Base-by-base conservation (phyloP, 352 stramenopile species). In the Phytophthora lateralis region DNA sequence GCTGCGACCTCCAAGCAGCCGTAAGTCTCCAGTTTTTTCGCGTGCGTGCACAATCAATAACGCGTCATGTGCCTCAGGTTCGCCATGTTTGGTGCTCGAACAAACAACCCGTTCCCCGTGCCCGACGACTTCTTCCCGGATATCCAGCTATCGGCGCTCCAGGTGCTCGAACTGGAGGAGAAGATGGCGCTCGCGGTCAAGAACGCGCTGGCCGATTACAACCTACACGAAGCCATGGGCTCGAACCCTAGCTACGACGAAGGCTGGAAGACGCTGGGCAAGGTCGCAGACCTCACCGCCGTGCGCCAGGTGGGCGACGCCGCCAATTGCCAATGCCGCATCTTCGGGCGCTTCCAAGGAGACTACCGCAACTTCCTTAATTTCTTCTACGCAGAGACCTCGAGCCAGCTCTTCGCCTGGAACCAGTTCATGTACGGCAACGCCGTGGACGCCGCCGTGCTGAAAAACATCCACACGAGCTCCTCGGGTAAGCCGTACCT, bases 391-490 rank as follows among this genome's bases (percentile, higher is more conserved):
- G 63, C 79, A 12, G 78, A 88, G 44, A 86, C 42, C 0, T 69
- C 68, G n/a, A 58, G 58, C 29, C 68, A 90, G 45, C 63, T 89
- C 39, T 87, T 80, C 63, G 75, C 85, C 24, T 87, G 72, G 71
- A 75, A 88, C 60, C 78, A 87, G 52, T 71, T 88, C 53, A 76
- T 90, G 69, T 79, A 75, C 39, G 73, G 82, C 43, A 70, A 76
- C 39, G 69, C 67, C 0, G 54, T 89, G 15, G 84, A 93, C 66
- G 84, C 80, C 5, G 69, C 74, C 30, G 75, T 93, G 39, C 50
- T 93, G 11, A 61, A 73, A 44, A 93, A 83, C 41, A 82, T 91
- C 55, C 73, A 89, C 55, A 88, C 80, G 4, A 71, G 73, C n/a
- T 48, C 45, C 2, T 74, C 61, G 21, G 60, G 60, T 34, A 66